A percentile compares a stretch with the other conserved stretches of the same genome.
These are phyloP conservation scores for Fonsecaea pugnacius DNA, from an alignment of 2,329 filamentous ascomycete species.

Conservation along the genomic window DNA sequence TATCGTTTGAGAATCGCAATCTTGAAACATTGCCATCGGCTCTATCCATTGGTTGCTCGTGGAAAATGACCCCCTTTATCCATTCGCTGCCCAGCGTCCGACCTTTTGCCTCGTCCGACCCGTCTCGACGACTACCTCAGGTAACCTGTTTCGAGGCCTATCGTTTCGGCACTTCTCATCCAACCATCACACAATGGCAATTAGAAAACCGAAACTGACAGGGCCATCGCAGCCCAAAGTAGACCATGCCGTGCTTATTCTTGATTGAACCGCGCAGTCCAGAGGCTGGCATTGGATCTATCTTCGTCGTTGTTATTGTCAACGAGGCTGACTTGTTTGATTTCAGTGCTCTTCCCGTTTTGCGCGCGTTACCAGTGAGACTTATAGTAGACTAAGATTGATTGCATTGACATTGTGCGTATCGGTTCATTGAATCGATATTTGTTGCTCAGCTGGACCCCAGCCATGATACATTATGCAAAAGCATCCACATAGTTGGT, in stretches of 20 bases:
- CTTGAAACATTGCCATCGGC: conserved; percentile 2
- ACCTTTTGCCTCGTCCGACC: not conserved
- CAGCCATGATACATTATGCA: conserved; percentile 1
- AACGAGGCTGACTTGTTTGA: conserved; percentile 12
- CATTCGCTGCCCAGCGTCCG: conserved; percentile 11
- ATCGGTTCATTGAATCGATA: not conserved
- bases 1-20: conserved; percentile 13
- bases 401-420: not conserved
- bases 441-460: not conserved
- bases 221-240: not conserved
- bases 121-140: not conserved
- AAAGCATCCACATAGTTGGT: not conserved
- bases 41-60: conserved; percentile 6
- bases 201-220: not conserved
- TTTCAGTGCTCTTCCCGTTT: conserved; percentile 1
- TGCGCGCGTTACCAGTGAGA: conserved; percentile 4
- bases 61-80: conserved; percentile 9
- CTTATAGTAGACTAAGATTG: not conserved
- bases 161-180: conserved; percentile 3
- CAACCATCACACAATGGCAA: conserved; percentile 11
- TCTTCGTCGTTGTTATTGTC: conserved; percentile 12
- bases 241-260: conserved; percentile 13
- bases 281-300: not conserved
- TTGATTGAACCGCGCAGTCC: conserved; percentile 8
- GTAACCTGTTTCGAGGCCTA: not conserved